Evolutionary conservation across 441 rosid genomes (phyloP).

Genomic region (Populus tomentosa): DNA sequence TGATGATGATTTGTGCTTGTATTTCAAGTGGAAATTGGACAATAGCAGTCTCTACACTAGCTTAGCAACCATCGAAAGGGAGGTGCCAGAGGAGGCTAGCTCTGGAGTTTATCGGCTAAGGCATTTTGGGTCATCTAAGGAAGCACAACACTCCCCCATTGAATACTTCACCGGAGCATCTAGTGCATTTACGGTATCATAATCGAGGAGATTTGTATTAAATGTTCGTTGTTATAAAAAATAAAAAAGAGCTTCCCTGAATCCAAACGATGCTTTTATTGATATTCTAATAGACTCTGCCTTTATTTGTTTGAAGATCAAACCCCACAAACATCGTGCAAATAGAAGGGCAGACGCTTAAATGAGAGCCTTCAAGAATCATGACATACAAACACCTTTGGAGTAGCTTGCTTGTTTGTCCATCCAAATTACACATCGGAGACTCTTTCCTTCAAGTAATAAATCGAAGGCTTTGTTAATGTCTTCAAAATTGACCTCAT

Average conservation of each 20-base stretch:
- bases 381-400: background rate
- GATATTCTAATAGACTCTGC: background rate
- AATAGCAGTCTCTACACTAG: constrained; percentile 22
- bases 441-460: constrained; percentile 50
- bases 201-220: background rate
- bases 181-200: constrained; percentile 28
- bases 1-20: constrained; percentile 56
- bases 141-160: constrained; percentile 24
- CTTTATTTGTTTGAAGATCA: constrained; percentile 4
- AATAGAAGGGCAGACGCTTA: background rate
- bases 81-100: constrained; percentile 33
- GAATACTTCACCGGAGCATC: constrained; percentile 48
- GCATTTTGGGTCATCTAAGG: constrained; percentile 51
- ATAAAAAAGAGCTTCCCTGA: constrained; percentile 4
- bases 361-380: background rate
- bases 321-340: background rate
- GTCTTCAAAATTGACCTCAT: constrained; percentile 63
- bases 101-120: constrained; percentile 45
- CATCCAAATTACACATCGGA: constrained; percentile 82
- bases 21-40: constrained; percentile 42
- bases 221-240: constrained; percentile 5
- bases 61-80: constrained; percentile 47
- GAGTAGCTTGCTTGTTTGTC: constrained; percentile 22
- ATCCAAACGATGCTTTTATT: background rate
- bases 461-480: constrained; percentile 70